Evolutionary conservation across 495 filamentous ascomycete genomes (phyloP).

Genomic region (Neurospora sp.): DNA sequence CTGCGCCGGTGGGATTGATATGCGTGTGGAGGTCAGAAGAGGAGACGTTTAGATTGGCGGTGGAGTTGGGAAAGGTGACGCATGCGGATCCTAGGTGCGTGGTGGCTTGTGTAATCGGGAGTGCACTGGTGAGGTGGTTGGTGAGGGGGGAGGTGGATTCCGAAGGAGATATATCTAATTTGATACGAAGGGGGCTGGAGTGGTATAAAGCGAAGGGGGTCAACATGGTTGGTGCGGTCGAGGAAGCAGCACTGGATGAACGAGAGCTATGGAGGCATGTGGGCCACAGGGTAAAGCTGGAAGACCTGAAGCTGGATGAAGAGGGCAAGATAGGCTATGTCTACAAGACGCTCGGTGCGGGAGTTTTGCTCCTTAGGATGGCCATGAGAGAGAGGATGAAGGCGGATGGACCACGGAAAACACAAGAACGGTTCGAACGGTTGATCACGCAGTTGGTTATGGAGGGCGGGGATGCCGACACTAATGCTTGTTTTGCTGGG

Average conservation of each 20-base stretch:
- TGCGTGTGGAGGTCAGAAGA: conserved; percentile 19
- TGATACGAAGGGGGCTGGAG: conserved; percentile 14
- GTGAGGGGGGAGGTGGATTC: conserved; percentile 28
- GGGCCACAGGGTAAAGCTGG: conserved; percentile 8
- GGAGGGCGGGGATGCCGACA: conserved; percentile 40
- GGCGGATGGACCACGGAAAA: not conserved
- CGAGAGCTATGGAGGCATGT: conserved; percentile 28
- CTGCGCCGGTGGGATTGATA: conserved; percentile 34
- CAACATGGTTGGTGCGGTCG: conserved; percentile 9
- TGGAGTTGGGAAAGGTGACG: conserved; percentile 23
- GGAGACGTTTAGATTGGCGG: conserved; percentile 24
- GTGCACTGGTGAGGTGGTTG: conserved; percentile 30
- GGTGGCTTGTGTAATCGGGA: conserved; percentile 31
- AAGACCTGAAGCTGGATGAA: conserved; percentile 31
- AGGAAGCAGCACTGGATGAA: conserved; percentile 17
- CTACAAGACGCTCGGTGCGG: conserved; percentile 37
- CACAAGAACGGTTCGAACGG: conserved; percentile 25
- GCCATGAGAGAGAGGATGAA: conserved; percentile 20
- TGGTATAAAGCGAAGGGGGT: conserved; percentile 14
- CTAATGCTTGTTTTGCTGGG: conserved; percentile 39
- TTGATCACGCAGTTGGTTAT: conserved; percentile 36
- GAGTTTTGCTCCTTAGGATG: conserved; percentile 26
- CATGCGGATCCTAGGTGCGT: conserved; percentile 40
- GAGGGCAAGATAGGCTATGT: conserved; percentile 36
- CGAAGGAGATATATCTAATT: conserved; percentile 24